Base-by-base conservation (phyloP, 495 filamentous ascomycete species). In the Margaritispora aquatica region DNA sequence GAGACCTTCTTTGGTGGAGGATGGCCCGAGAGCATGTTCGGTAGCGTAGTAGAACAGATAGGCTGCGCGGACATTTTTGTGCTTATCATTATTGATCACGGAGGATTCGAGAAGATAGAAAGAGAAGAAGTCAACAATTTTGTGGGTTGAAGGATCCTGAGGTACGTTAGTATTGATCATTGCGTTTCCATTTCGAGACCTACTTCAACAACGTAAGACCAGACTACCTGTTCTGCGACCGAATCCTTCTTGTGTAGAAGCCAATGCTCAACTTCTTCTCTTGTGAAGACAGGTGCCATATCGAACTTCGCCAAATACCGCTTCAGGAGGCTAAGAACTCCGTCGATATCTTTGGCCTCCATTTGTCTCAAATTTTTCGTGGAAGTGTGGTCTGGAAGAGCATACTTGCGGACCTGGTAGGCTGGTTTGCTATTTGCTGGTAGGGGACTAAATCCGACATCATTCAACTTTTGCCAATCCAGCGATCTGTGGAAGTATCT, bases 1-100 rank as follows among this genome's bases (percentile, higher is more conserved):
- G 57, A 94, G 75, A 15, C 79, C 80, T 31, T 80, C 71, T 59
- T 73, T 77, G 53, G 78, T 69, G 29, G 72, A 55, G 0, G 63
- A 47, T 29, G 56, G 66, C 59, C 74, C 72, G 65, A 97, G 89
- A 3, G 87, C 94, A 1, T 81, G 75, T 67, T 97, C 92, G 22
- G 88, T 87, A 22, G 91, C 94, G 64, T 97, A 97, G 75, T 98
- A 98, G 74, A 90, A 98, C 23, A 97, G 79, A 66, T 98, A 98
- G 21, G 94, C 94, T 2, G 92, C 95, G 34, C 84, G 84, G 63
- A 98, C 81, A 47, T 78, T 73, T 2, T 85, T 77, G 71, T 96
- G 83, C 70, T 93, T 92, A 21, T 80, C 74, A 66, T 88, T 82
- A 38, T 84, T 77, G 56, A 97, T 92, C 50, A 96, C 89, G 1